Conservation (phyloP, 2,329 filamentous ascomycete genomes). For the Fusarium devonianum region DNA sequence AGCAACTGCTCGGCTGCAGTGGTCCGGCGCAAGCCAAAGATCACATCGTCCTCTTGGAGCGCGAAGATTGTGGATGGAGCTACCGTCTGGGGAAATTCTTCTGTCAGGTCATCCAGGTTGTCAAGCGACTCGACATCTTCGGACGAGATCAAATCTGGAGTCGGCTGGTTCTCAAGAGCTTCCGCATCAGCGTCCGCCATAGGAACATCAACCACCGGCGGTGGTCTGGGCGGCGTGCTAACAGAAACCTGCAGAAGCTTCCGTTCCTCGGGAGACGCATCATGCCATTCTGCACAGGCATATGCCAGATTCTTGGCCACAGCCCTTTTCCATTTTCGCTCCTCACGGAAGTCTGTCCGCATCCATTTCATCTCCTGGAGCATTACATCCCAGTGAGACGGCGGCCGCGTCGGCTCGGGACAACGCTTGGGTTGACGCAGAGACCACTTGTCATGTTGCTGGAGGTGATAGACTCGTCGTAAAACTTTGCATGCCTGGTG, state of each 20-base stretch:
- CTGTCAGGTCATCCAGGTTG: conserved; percentile 49
- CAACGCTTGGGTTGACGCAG: conserved; percentile 86
- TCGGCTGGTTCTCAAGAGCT: conserved; percentile 56
- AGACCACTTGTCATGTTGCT: conserved; percentile 92
- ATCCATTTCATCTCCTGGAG: conserved; percentile 97
- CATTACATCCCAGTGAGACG: conserved; percentile 84
- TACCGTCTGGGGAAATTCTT: conserved; percentile 57
- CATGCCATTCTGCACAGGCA: conserved; percentile 84
- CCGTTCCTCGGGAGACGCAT: conserved; percentile 68
- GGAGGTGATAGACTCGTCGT: conserved; percentile 85
- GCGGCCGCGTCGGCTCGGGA: conserved; percentile 77
- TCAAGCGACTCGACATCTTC: conserved; percentile 66
- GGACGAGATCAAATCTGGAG: conserved; percentile 72
- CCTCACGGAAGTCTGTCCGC: conserved; percentile 93
- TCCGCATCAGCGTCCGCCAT: conserved; percentile 48
- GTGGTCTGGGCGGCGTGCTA: conserved; percentile 53
- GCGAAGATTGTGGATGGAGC: conserved; percentile 83
- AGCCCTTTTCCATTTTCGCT: conserved; percentile 90
- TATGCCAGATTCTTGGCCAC: conserved; percentile 80
- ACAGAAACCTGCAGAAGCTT: conserved; percentile 72
- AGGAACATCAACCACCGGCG: conserved; percentile 42
- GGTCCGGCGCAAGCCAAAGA: conserved; percentile 79
- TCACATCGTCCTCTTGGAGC: conserved; percentile 80
- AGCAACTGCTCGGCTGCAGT: conserved; percentile 78
- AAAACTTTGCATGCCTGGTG: conserved; percentile 87